Evolutionary conservation across 1,139 yeast genomes (phyloP).

Genomic region (Lodderomyces parapsilosis): DNA sequence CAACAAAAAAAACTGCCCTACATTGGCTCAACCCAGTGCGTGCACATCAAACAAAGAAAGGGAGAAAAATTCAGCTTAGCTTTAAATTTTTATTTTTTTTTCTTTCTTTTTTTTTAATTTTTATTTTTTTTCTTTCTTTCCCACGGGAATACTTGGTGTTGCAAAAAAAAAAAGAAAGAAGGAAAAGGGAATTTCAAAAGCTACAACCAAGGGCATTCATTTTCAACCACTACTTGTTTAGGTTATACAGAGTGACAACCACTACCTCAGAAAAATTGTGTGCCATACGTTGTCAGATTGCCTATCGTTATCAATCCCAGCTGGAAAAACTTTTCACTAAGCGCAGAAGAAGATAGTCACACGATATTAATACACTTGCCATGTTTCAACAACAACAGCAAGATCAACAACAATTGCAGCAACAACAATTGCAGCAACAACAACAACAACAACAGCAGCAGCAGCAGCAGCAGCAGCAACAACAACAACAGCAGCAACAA

Average conservation of each 20-base stretch:
- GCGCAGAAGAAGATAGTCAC: background rate
- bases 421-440: slow-evolving; percentile 6
- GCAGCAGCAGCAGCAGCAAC: slow-evolving; percentile 7
- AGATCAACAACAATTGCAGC: slow-evolving; percentile 6
- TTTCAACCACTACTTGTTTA: too few relatives aligned
- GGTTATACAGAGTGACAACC: too few relatives aligned
- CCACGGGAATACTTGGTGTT: too few relatives aligned
- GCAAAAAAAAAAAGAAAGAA: too few relatives aligned
- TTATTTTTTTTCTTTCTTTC: background rate
- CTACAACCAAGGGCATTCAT: too few relatives aligned
- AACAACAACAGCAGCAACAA: slow-evolving; percentile 5
- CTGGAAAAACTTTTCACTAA: too few relatives aligned
- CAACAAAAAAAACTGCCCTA: background rate
- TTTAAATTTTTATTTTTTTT: too few relatives aligned
- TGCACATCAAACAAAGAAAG: background rate
- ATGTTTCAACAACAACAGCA: slow-evolving; percentile 8
- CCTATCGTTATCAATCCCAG: too few relatives aligned
- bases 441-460: slow-evolving; percentile 7
- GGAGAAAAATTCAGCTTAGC: too few relatives aligned
- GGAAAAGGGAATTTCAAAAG: too few relatives aligned
- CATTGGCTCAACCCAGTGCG: slow-evolving; percentile 3
- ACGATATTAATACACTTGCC: background rate
- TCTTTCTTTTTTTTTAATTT: background rate
- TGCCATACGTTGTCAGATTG: too few relatives aligned
- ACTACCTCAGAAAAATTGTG: too few relatives aligned